Evolutionary conservation across 2,329 filamentous ascomycete species (phyloP), one percentile per base, ranked within the genome.

Genomic region (Ceratocystis harringtonii): DNA sequence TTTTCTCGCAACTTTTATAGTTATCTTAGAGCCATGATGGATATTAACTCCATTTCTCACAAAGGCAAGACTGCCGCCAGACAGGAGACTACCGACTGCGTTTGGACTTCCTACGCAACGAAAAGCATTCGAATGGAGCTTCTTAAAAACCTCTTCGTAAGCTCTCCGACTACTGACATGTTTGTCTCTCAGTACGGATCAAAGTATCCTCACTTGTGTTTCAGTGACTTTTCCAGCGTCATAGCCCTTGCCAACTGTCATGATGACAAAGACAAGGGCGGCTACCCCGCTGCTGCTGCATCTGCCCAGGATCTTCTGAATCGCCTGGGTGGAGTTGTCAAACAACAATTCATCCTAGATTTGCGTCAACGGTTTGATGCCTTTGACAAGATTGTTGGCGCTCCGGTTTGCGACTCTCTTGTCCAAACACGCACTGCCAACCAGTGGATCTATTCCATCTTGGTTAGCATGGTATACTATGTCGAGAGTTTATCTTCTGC

Each of bases 331-430:
- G 22, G 36, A 25, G 22, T 62, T 41, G 17, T 62, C 7, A 62
- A 44, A 25, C 22, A 41, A 17, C 19, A n/a, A 17, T 62, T 19
- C 43, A 22, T 62, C 36, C 17, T 36, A 8, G 36, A 62, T 19
- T 28, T 62, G 15, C 32, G 43, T 22, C 22, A 25, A 2, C 60
- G 60, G 12, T 62, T 44, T 44, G 43, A 62, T 17, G 25, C 15
- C 12, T 62, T 44, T 44, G 36, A 62, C 36, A 62, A 45, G 10
- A 36, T 62, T 45, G 60, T 44, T 62, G 60, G 60, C 19, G 60
- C 36, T 28, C 32, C 32, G 12, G 60, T 44, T 22, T 32, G 36
- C 60, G 36, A 62, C 25, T 44, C 19, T 44, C 36, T 62, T 44
- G 44, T 62, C 5, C 36, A 62, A 43, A 62, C 60, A 28, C 60